A percentile compares a stretch with the other conserved stretches of the same genome.
Conservation (phyloP, 192 early-diverging fungal genomes). For the Ambispora gerdemannii region DNA sequence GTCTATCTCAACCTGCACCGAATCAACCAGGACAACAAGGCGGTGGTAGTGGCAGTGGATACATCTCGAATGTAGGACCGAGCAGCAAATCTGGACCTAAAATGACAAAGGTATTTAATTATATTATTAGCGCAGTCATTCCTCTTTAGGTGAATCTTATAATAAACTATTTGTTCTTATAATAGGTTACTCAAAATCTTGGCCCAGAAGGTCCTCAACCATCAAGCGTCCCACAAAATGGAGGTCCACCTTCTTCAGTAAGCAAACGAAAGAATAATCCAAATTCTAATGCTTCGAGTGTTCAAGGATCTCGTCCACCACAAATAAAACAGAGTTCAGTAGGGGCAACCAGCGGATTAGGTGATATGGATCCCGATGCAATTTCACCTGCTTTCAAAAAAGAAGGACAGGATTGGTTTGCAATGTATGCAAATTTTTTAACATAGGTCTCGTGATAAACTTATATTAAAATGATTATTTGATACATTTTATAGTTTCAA, state of each 20-base stretch:
- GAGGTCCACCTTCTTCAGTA: slow-evolving; percentile 18
- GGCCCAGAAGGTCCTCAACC: slow-evolving; percentile 22
- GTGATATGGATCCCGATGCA: slow-evolving; percentile 76
- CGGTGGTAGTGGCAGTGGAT: background rate
- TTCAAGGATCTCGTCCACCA: slow-evolving; percentile 26
- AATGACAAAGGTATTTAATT: slow-evolving; percentile 25
- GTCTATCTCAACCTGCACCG: slow-evolving; percentile 33
- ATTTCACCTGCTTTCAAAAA: slow-evolving; percentile 71
- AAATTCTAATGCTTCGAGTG: slow-evolving; percentile 7
- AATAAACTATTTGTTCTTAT: no score
- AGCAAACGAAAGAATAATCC: slow-evolving; percentile 27
- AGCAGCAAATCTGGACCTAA: slow-evolving; percentile 16
- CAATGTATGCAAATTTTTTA: slow-evolving; percentile 55
- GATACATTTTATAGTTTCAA: slow-evolving; percentile 49
- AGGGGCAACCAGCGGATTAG: slow-evolving; percentile 37
- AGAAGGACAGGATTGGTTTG: slow-evolving; percentile 87
- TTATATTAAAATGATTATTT: background rate
- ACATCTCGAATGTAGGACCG: slow-evolving; percentile 1
- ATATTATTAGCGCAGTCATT: background rate
- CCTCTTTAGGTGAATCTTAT: no score
- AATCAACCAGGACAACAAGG: slow-evolving; percentile 11
- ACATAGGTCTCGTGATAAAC: slow-evolving; percentile 28
- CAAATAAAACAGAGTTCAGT: slow-evolving; percentile 32
- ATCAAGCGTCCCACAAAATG: slow-evolving; percentile 24
- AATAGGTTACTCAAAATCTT: slow-evolving; percentile 24